phyloP scores from a whole-genome alignment of 106 monocot species.

The Acanthochlamys bracteata region DNA sequence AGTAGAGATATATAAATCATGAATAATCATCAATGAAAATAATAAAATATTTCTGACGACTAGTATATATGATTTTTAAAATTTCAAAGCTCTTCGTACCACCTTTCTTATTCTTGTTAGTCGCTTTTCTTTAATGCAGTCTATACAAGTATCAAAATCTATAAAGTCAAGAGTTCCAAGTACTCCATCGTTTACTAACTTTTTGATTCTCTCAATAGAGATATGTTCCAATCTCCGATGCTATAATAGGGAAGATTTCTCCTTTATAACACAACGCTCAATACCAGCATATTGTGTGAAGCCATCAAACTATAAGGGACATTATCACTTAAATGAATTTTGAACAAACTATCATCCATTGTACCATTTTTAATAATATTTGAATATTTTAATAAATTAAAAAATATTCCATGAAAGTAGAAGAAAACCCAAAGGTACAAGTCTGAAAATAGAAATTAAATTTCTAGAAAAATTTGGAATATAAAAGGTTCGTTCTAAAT shows the following conservation, averaged over 20 bases:
- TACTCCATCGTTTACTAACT: constrained; percentile 4
- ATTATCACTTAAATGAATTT: neutral
- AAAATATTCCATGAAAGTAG: neutral
- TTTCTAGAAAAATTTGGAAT: constrained; percentile 4
- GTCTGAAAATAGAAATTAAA: constrained; percentile 4
- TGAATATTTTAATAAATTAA: neutral
- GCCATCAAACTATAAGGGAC: neutral
- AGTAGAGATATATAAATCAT: constrained; percentile 3
- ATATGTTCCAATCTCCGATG: constrained; percentile 3
- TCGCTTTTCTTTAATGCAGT: constrained; percentile 8
- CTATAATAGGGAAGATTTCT: neutral
- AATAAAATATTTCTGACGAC: constrained; percentile 4
- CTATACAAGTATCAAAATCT: constrained; percentile 5
- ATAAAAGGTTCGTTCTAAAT: constrained; percentile 2
- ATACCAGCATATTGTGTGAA: neutral
- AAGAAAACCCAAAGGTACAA: neutral
- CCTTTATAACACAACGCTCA: neutral
- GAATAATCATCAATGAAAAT: constrained; percentile 11
- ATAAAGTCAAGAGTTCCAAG: constrained; percentile 5
- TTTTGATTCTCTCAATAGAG: neutral
- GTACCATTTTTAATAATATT: neutral
- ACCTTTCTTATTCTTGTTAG: constrained; percentile 1
- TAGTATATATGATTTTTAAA: constrained; percentile 4
- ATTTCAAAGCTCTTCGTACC: neutral
- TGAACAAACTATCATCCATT: neutral